Percentiles rank a stretch among this genome's conserved stretches.
Evolutionary conservation across 2,329 filamentous ascomycete species (phyloP).

Genomic region (Nigrospora sphaerica): DNA sequence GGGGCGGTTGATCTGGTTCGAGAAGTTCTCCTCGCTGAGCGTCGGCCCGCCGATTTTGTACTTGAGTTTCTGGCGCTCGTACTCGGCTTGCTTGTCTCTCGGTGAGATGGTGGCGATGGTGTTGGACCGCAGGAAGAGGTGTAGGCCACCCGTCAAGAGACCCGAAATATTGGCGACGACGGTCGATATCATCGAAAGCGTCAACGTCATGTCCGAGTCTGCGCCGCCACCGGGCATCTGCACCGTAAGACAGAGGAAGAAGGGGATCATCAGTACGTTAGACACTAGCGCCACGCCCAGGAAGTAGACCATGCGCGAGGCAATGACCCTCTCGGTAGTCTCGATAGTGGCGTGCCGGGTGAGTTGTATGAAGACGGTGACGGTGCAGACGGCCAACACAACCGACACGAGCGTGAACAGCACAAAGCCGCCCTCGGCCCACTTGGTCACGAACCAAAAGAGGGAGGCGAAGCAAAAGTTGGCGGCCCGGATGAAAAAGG

Average conservation of each 20-base stretch:
- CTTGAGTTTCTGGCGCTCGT: constrained; percentile 34
- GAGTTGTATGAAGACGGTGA: constrained; percentile 50
- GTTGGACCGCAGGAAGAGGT: constrained; percentile 60
- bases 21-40: constrained; percentile 17
- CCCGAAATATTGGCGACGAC: constrained; percentile 61
- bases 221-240: constrained; percentile 31
- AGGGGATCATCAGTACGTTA: constrained; percentile 57
- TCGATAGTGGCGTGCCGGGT: constrained; percentile 47
- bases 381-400: constrained; percentile 41
- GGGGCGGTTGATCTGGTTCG: constrained; percentile 27
- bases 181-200: constrained; percentile 55
- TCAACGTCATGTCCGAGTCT: constrained; percentile 30
- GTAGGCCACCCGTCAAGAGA: constrained; percentile 56
- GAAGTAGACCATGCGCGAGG: constrained; percentile 66
- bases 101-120: constrained; percentile 47
- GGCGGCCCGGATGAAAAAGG: constrained; percentile 44
- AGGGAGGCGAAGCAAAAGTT: constrained; percentile 61
- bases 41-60: constrained; percentile 20
- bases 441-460: constrained; percentile 59
- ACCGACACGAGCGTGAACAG: constrained; percentile 44
- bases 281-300: constrained; percentile 48
- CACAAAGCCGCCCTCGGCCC: constrained; percentile 49
- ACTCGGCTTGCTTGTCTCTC: constrained; percentile 37
- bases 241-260: constrained; percentile 52
- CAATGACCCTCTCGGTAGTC: constrained; percentile 51